phyloP scores from a whole-genome alignment of 2,329 filamentous ascomycete genomes.

The Aspergillus uvarum region DNA sequence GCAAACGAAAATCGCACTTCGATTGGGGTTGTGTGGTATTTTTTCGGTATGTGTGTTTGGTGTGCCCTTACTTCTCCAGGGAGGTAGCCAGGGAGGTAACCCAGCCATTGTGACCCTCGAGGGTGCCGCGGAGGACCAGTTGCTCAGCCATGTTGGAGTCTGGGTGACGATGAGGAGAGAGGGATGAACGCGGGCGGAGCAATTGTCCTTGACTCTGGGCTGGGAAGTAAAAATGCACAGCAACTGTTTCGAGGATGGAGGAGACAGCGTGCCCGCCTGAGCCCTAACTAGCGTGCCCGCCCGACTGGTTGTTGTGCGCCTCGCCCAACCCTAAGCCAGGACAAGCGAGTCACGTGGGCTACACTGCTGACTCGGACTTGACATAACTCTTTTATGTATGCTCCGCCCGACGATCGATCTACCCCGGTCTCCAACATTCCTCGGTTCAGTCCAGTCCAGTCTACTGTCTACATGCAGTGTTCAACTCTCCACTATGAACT shows the following conservation, averaged over 20 bases:
- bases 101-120: constrained; percentile 99
- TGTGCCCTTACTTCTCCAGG: constrained; percentile 82
- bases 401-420: too few relatives aligned
- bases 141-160: constrained; percentile 75
- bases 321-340: constrained; percentile 21
- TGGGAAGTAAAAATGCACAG: constrained; percentile 39
- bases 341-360: constrained; percentile 38
- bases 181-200: constrained; percentile 42
- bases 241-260: constrained; percentile 32
- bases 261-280: constrained; percentile 29
- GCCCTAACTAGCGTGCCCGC: constrained; percentile 27
- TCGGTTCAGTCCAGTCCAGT: too few relatives aligned
- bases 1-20: neutral
- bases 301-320: constrained; percentile 24
- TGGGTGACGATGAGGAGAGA: constrained; percentile 38
- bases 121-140: constrained; percentile 93
- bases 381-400: too few relatives aligned
- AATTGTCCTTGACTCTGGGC: constrained; percentile 41
- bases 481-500: too few relatives aligned
- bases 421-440: too few relatives aligned
- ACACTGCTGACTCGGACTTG: neutral
- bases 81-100: constrained; percentile 98
- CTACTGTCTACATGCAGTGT: too few relatives aligned
- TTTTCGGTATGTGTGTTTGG: constrained; percentile 8
- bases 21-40: constrained; percentile 2